phyloP scores from a whole-genome alignment of 1,139 yeast genomes.

The Yamadazyma dendronema region DNA sequence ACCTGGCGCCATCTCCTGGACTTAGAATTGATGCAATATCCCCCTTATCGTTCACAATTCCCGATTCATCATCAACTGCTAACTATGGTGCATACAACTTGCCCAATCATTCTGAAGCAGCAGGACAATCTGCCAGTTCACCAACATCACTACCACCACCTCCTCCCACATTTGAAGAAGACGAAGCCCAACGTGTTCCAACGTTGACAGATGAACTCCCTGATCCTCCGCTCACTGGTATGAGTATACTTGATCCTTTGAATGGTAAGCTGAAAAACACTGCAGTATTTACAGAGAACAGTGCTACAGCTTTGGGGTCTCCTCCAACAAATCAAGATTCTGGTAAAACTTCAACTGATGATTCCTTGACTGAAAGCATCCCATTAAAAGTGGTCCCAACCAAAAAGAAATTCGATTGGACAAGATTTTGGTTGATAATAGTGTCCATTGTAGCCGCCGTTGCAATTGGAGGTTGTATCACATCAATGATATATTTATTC shows the following conservation, averaged over 20 bases:
- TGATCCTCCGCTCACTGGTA: slow-evolving; percentile 1
- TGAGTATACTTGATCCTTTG: slow-evolving; percentile 15
- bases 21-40: slow-evolving; percentile 2
- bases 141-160: background rate
- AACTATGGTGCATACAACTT: no score
- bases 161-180: background rate
- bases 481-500: background rate
- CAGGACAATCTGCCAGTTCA: background rate
- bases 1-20: background rate
- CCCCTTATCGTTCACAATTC: background rate
- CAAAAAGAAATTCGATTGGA: background rate
- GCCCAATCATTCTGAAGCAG: no score
- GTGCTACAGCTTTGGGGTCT: no score
- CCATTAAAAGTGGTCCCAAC: slow-evolving; percentile 4
- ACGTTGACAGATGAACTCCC: no score
- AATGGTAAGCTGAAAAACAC: slow-evolving; percentile 8
- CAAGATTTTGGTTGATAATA: background rate
- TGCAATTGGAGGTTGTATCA: background rate
- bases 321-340: no score
- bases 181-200: no score
- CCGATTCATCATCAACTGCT: slow-evolving; percentile 1
- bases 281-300: slow-evolving; percentile 14
- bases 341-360: slow-evolving; percentile 10
- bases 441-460: background rate
- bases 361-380: slow-evolving; percentile 10